Evolutionary conservation across 1,284 basidiomycete genomes (phyloP), one percentile per base, ranked within the genome.

Genomic region (Tilletiopsis washingtonensis): DNA sequence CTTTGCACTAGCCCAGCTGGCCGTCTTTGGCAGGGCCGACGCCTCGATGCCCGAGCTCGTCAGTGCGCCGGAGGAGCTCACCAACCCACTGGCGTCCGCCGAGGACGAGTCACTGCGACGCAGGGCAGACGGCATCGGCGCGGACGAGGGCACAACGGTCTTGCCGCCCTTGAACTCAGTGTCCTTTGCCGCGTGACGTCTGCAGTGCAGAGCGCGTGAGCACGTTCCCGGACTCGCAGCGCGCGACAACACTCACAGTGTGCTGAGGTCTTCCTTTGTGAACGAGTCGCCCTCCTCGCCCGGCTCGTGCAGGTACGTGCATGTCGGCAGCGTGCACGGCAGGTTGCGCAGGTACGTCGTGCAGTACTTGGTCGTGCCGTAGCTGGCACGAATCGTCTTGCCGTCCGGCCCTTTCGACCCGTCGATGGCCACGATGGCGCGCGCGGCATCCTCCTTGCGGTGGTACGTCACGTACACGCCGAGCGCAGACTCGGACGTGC

Each of bases 301-400:
- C 83, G 91, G 93, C 74, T 98, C 94, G 73, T 99, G 94, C 47
- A 94, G 76, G 73, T 89, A 88, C 81, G 91, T 86, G 76, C 93
- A 99, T 54, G 82, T 83, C 62, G 86, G 84, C 70, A 90, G 88
- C 47, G 84, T 81, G 76, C 94, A 99, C 54, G 81, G 82, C 41
- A 82, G 80, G 20, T 88, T 85, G 43, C 91, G 86, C 59, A 99
- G 79, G 74, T 96, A 98, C 9, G 85, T 80, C 79, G 97, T 91
- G 76, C 94, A 99, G 73, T 99, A 99, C 74, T 97, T 91, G 29
- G 93, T 94, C 20, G 91, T 97, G 20, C 94, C 94, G 74, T 91
- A 86, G 70, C 88, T 93, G 11, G 91, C 93, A 54, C 88, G 82
- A 80, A 99, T 54, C 48, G 66, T 61, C 40, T 64, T 59, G 36